Evolutionary conservation across 202 grass and related monocot genomes (phyloP).

Genomic region (Zizania palustris): DNA sequence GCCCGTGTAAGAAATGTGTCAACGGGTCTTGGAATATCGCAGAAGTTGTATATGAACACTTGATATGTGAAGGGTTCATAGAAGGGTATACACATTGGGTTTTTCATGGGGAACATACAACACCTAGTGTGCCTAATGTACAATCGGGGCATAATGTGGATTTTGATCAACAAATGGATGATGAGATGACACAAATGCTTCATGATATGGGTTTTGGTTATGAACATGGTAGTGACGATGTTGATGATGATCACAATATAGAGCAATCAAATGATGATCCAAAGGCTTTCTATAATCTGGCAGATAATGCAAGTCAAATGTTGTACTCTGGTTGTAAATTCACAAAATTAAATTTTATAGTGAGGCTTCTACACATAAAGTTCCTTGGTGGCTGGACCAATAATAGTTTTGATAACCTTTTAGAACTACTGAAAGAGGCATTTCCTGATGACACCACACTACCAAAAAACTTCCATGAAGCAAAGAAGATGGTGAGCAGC

Average conservation of each 20-base stretch:
- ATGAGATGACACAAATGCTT: not conserved
- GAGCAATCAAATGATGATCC: slow-evolving; percentile 2
- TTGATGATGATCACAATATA: not conserved
- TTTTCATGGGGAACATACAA: not conserved
- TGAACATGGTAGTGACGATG: not conserved
- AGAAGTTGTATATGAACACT: not conserved
- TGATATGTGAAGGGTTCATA: not conserved
- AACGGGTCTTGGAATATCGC: not conserved
- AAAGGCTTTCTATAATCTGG: not conserved
- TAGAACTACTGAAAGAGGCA: not conserved
- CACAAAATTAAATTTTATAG: not conserved
- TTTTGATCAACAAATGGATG: not conserved
- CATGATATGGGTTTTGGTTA: not conserved
- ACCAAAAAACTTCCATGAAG: not conserved
- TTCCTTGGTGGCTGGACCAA: not conserved
- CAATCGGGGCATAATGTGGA: not conserved
- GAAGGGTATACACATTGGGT: not conserved
- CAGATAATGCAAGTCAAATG: not conserved
- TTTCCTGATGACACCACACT: not conserved
- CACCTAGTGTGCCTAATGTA: not conserved
- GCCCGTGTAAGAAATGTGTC: not conserved
- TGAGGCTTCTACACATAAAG: not conserved
- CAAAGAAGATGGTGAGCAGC: not conserved
- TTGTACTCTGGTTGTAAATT: not conserved
- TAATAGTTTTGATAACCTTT: not conserved